Percentiles rank a stretch among this genome's conserved stretches.
phyloP scores from a whole-genome alignment of 345 rosid species.

The Toxicodendron radicans region DNA sequence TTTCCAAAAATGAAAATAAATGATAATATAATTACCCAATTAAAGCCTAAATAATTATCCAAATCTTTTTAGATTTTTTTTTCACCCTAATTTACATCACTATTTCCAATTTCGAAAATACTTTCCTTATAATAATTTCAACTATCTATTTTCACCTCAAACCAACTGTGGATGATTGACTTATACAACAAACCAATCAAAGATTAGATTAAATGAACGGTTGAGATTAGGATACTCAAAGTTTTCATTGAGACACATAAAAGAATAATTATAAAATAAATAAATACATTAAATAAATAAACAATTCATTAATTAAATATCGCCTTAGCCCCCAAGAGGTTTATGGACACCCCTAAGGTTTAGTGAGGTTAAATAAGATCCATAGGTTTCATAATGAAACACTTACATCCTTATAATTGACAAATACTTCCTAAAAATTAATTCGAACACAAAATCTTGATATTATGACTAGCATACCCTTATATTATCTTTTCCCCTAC shows the following conservation, averaged over 20 bases:
- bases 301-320: neutral
- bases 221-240: neutral
- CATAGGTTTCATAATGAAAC: no score
- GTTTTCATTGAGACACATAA: no score
- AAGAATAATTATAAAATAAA: no score
- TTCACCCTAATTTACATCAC: constrained; percentile 6
- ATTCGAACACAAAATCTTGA: no score
- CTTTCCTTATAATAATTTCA: neutral
- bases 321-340: no score
- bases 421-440: no score
- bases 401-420: no score
- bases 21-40: constrained; percentile 15
- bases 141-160: neutral
- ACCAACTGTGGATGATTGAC: neutral
- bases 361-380: no score
- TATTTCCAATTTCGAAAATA: neutral
- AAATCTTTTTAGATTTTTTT: constrained; percentile 13
- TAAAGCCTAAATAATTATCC: constrained; percentile 23
- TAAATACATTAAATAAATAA: no score
- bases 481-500: no score
- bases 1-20: constrained; percentile 2
- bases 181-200: neutral
- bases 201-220: neutral
- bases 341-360: no score
- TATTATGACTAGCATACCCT: no score